These are phyloP conservation scores for Cicer bijugum DNA, from an alignment of 306 rosid species.

Conservation along the genomic window DNA sequence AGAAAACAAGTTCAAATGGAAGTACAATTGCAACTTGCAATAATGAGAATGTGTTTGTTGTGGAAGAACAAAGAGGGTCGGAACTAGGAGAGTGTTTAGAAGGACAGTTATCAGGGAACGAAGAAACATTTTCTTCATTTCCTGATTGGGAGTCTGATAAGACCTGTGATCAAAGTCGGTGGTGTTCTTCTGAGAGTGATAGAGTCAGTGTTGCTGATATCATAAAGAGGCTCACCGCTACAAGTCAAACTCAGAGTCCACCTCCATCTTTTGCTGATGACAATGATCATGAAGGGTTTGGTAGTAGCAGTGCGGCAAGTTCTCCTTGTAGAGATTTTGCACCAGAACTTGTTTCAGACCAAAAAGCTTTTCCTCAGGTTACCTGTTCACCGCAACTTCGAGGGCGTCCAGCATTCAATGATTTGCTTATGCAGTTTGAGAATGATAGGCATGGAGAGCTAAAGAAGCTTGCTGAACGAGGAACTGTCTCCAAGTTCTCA, in stretches of 20 bases:
- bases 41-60: constrained; percentile 39
- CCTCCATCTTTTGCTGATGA: constrained; percentile 40
- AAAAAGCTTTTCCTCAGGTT: constrained; percentile 39
- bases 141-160: constrained; percentile 59
- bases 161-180: constrained; percentile 47
- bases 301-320: constrained; percentile 28
- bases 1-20: constrained; percentile 33
- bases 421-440: constrained; percentile 73
- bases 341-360: constrained; percentile 44
- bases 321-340: constrained; percentile 52
- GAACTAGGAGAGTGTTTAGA: constrained; percentile 49
- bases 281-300: constrained; percentile 50
- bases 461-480: constrained; percentile 52
- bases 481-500: constrained; percentile 70
- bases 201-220: constrained; percentile 73
- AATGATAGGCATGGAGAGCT: constrained; percentile 74
- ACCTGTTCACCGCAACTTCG: constrained; percentile 56
- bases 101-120: constrained; percentile 39
- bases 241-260: constrained; percentile 46
- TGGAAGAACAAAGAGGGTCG: constrained; percentile 41
- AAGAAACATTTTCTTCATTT: constrained; percentile 43
- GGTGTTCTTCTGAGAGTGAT: constrained; percentile 53
- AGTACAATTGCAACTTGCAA: not conserved
- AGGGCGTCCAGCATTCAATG: constrained; percentile 72
- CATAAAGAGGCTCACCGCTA: constrained; percentile 61